A percentile compares a stretch with the other conserved stretches of the same genome.
Conservation (phyloP, 352 stramenopile species). For the Pythium phragmiticola region DNA sequence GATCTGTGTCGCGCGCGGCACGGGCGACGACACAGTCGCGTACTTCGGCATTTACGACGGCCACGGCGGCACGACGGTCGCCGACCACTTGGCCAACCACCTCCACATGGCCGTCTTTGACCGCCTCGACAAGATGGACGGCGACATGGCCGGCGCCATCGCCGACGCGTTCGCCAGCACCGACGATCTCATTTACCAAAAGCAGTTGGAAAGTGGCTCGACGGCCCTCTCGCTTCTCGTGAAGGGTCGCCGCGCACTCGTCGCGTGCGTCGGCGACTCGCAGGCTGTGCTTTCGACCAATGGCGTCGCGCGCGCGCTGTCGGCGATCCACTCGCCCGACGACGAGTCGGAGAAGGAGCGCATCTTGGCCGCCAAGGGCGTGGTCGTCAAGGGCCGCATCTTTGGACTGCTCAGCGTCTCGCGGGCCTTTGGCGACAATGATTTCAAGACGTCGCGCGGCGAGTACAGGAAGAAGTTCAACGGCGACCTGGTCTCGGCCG, state of each 20-base stretch:
- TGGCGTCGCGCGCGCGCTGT: conserved; percentile 56
- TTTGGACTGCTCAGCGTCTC: conserved; percentile 84
- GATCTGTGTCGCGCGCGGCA: conserved; percentile 43
- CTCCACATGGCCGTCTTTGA: conserved; percentile 63
- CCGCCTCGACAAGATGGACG: conserved; percentile 36
- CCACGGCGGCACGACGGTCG: conserved; percentile 68
- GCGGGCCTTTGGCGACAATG: conserved; percentile 80
- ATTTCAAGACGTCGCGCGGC: conserved; percentile 83
- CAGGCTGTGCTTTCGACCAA: conserved; percentile 72
- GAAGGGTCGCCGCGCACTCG: conserved; percentile 43
- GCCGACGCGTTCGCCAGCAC: conserved; percentile 51
- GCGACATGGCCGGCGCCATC: conserved; percentile 26
- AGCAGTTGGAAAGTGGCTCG: conserved; percentile 71
- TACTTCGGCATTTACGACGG: conserved; percentile 88
- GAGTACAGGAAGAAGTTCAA: conserved; percentile 83
- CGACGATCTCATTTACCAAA: conserved; percentile 73
- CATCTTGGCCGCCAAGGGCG: conserved; percentile 80
- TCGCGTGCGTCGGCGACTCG: conserved; percentile 79
- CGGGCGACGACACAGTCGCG: conserved; percentile 59
- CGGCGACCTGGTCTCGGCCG: conserved; percentile 73
- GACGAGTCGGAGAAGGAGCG: conserved; percentile 68
- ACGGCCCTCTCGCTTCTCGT: conserved; percentile 68
- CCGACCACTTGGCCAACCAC: conserved; percentile 60
- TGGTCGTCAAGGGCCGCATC: conserved; percentile 81
- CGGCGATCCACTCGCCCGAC: conserved; percentile 65